Conservation (phyloP, 345 rosid genomes). For the Erodium maritimum region DNA sequence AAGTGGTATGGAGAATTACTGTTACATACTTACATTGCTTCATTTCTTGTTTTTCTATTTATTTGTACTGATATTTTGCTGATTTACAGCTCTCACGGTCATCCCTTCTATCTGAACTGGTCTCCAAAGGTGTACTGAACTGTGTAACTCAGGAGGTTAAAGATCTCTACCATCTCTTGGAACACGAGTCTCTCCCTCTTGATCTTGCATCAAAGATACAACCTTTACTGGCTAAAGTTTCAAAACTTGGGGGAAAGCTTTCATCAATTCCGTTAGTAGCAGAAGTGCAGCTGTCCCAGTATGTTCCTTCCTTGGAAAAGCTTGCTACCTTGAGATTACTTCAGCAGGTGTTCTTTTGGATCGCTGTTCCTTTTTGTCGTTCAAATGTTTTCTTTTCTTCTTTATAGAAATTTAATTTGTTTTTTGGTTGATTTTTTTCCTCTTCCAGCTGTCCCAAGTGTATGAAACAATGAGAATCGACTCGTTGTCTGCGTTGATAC, state of each 20-base stretch:
- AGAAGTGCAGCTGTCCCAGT: constrained; percentile 73
- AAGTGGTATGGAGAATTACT: constrained; percentile 43
- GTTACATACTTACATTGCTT: background rate
- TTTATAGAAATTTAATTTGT: background rate
- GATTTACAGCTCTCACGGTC: constrained; percentile 69
- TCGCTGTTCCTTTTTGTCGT: background rate
- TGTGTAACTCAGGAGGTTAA: constrained; percentile 94
- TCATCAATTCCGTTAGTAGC: constrained; percentile 82
- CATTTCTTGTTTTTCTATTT: background rate
- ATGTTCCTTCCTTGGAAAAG: constrained; percentile 76
- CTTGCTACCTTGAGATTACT: constrained; percentile 81
- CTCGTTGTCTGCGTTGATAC: constrained; percentile 66
- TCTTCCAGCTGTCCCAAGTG: constrained; percentile 74
- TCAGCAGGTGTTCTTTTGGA: constrained; percentile 53
- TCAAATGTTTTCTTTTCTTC: background rate
- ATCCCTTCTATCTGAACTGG: constrained; percentile 80
- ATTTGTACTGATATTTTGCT: constrained; percentile 10
- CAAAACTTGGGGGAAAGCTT: constrained; percentile 84
- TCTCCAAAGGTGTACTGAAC: constrained; percentile 76
- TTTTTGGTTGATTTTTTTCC: background rate
- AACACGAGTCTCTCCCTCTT: constrained; percentile 77
- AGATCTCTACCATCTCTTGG: constrained; percentile 81
- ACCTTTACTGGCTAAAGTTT: constrained; percentile 60
- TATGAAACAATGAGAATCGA: constrained; percentile 77
- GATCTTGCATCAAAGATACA: constrained; percentile 76